Evolutionary conservation across 2,329 filamentous ascomycete genomes (phyloP), one percentile per base, ranked within the genome.

Genomic region (Claviceps maximensis): DNA sequence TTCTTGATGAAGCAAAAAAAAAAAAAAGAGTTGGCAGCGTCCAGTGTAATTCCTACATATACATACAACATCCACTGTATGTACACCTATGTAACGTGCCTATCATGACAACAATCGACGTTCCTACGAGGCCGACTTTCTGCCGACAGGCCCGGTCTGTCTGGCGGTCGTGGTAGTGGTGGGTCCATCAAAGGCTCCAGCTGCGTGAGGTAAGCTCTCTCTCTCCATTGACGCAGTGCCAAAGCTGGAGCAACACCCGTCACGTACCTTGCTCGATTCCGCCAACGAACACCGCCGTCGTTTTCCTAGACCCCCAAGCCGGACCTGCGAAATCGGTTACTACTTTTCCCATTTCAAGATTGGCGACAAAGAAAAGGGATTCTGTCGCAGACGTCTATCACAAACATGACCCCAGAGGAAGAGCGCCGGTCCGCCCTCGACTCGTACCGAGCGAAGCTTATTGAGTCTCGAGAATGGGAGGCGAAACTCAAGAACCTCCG

Each of bases 381-480:
- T 38, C 9, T 5, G 4, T 36, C 7, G 33, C 47, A 41, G 40
- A 53, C 47, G 19, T n/a, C 52, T 27, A 29, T 47, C n/a, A 50
- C 58, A 57, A 65, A 57, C 61, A 79, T 77, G 75, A 68, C 73
- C 58, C 71, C 76, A 59, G 78, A 82, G 59, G 72, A 75, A 63
- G 78, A 81, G 71, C 76, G 79, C 68, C 72, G 84, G 62, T 78
- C 84, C 67, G 86, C 87, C 65, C 82, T 91, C 63, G 77, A 83
- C 65, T 80, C 84, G 55, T 91, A 89, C 76, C 88, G 88, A 68
- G 73, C 77, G 57, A 89, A 87, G 74, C 79, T 91, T 63, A 79
- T 96, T 65, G 91, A 98, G 71, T 95, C 94, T 62, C 83, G 94
- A 71, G 93, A 98, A 78, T 97, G 89, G 89, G 94, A 98, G 72